These are phyloP conservation scores for Beta macrorhiza DNA, from an alignment of 179 eudicot genomes.

Conservation along the genomic window DNA sequence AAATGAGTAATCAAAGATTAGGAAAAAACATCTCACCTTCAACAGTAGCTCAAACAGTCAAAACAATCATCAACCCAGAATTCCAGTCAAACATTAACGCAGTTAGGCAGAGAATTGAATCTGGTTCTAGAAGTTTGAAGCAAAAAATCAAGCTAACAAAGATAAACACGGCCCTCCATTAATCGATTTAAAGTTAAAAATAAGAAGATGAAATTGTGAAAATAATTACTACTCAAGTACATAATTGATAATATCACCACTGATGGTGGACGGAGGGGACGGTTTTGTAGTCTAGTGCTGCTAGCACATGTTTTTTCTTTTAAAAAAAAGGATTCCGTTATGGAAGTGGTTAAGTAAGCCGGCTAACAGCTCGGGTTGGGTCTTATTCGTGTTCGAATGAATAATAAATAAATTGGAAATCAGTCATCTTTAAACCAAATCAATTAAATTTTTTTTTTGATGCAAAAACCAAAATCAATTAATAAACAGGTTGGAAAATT, in stretches of 20 bases:
- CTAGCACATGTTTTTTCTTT: neutral
- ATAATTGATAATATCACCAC: neutral
- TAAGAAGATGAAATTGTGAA: neutral
- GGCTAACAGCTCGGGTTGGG: too few species aligned
- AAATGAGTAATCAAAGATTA: neutral
- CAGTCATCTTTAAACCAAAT: too few species aligned
- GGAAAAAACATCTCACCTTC: slow-evolving; percentile 10
- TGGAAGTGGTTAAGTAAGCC: too few species aligned
- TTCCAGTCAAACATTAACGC: slow-evolving; percentile 1
- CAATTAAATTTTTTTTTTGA: too few species aligned
- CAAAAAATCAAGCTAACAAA: neutral
- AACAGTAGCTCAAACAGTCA: slow-evolving; percentile 6
- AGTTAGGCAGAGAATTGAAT: slow-evolving; percentile 15
- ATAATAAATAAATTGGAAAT: too few species aligned
- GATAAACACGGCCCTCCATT: neutral
- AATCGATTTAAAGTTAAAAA: neutral
- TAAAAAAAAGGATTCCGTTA: too few species aligned
- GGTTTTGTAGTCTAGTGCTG: slow-evolving; percentile 5
- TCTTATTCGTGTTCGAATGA: too few species aligned
- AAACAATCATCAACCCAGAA: neutral
- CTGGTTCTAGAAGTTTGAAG: neutral
- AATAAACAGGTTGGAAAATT: too few species aligned
- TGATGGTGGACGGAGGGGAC: neutral
- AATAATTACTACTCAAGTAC: neutral
- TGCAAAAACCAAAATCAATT: too few species aligned